Percentiles rank a stretch among this genome's conserved stretches.
Conservation (phyloP, 768 basidiomycete species). For the Hericium coralloides region DNA sequence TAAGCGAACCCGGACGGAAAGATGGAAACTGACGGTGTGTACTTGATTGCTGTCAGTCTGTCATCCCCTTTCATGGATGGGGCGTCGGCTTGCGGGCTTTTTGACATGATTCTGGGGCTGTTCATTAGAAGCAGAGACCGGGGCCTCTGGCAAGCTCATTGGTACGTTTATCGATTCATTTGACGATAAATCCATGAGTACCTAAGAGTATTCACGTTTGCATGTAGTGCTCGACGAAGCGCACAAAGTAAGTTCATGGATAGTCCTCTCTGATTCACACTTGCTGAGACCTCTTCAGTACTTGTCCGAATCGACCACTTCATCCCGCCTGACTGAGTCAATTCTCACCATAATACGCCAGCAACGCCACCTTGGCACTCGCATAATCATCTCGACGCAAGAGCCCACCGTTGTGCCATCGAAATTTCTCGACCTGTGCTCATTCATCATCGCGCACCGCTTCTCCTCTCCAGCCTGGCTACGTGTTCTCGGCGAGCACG, state of each 20-base stretch:
- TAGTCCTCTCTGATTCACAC: neutral
- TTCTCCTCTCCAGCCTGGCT: neutral
- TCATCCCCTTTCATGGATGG: neutral
- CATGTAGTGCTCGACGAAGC: neutral
- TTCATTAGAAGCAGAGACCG: neutral
- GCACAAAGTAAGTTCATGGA: neutral
- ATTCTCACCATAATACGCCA: neutral
- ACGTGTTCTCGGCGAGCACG: neutral
- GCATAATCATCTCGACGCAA: neutral
- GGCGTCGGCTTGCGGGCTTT: neutral
- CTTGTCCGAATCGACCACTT: neutral
- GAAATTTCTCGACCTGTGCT: neutral
- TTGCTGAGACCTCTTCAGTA: neutral
- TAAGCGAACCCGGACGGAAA: too few species aligned
- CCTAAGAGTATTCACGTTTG: neutral
- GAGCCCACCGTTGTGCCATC: neutral
- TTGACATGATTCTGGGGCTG: neutral
- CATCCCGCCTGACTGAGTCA: neutral
- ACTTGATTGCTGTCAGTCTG: neutral
- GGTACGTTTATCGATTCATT: neutral
- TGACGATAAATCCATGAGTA: neutral
- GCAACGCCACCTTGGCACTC: neutral
- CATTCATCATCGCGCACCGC: neutral
- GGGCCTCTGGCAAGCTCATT: neutral
- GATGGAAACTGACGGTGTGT: too few species aligned